Base-by-base conservation (phyloP, 1,139 yeast genomes). In the Candida glucosophila region DNA sequence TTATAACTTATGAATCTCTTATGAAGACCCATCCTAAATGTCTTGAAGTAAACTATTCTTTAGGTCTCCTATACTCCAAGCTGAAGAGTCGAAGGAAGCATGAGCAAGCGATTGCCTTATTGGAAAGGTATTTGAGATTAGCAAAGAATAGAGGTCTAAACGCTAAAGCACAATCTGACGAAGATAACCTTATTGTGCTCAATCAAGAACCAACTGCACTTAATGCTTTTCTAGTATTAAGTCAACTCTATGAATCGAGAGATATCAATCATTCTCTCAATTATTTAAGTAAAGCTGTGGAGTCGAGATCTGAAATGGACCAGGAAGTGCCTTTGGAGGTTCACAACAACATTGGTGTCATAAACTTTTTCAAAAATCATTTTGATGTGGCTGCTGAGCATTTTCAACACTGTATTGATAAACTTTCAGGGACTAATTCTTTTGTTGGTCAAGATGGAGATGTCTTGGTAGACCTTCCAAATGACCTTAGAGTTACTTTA, bases 301-400 rank as follows among this genome's bases (percentile, higher is more conserved):
- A 78, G 26, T 36, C 63, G 18, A 56, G 62, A 49, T 46, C 63
- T 37, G 48, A 56, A 33, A 56, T 67, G 10, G 55, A 56, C 18
- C 55, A 55, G 22, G 62, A 61, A 15, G 68, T 77, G 3, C 82
- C 88, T 2, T 60, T 77, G 29, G 83, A 79, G 40, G 58, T 86
- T 12, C 66, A 76, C 43, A 88, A 86, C 49, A 90, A 90, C 42
- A 63, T 86, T 39, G 98, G 94, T 23, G 95, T 85, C 6, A 74
- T 85, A 50, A 73, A 83, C 34, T 81, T 82, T 44, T 60, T 76
- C 34, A 74, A 70, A 36, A 77, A 74, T 22, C 73, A 78, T 40
- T 58, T 53, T 29, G 75, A 67, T 4, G 47, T 39, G 3, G 62
- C 70, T 1, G 24, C 45, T 5, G 42, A 40, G 10, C 50, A 42